These are phyloP conservation scores for Nemophila menziesii DNA, from an alignment of 257 asterid species.

Conservation along the genomic window DNA sequence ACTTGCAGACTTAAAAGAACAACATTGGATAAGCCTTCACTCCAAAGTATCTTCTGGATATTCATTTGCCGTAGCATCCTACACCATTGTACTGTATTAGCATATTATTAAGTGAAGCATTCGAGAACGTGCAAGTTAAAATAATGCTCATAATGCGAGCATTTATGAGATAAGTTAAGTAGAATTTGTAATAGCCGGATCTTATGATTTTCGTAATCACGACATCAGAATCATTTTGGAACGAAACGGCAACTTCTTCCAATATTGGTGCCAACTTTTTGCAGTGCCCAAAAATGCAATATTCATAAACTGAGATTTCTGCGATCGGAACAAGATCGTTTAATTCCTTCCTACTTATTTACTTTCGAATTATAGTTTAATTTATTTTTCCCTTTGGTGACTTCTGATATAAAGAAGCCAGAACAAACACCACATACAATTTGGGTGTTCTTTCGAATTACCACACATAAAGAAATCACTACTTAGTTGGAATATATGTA, in stretches of 20 bases:
- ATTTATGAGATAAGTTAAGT: not conserved
- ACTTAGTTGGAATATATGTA: not conserved
- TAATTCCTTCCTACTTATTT: too few species aligned
- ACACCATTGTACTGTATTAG: too few species aligned
- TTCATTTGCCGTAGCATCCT: conserved; percentile 17
- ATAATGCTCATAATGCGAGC: not conserved
- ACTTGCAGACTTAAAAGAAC: conserved; percentile 17
- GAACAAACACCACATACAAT: too few species aligned
- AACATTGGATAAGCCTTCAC: conserved; percentile 14
- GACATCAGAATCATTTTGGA: conserved; percentile 47
- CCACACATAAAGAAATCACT: not conserved
- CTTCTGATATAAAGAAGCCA: too few species aligned
- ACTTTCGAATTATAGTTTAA: not conserved
- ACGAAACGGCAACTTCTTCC: conserved; percentile 61
- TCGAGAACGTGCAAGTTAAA: too few species aligned
- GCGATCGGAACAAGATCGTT: too few species aligned
- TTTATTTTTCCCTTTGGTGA: too few species aligned
- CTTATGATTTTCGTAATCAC: conserved; percentile 60
- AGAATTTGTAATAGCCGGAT: not conserved
- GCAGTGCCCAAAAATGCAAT: conserved; percentile 76
- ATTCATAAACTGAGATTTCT: too few species aligned
- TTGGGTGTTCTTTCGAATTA: too few species aligned
- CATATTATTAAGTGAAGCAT: too few species aligned
- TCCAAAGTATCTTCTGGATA: conserved; percentile 6
- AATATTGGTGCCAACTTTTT: conserved; percentile 61